Evolutionary conservation across 345 rosid species (phyloP).

Genomic region (Eucalyptus cloeziana): DNA sequence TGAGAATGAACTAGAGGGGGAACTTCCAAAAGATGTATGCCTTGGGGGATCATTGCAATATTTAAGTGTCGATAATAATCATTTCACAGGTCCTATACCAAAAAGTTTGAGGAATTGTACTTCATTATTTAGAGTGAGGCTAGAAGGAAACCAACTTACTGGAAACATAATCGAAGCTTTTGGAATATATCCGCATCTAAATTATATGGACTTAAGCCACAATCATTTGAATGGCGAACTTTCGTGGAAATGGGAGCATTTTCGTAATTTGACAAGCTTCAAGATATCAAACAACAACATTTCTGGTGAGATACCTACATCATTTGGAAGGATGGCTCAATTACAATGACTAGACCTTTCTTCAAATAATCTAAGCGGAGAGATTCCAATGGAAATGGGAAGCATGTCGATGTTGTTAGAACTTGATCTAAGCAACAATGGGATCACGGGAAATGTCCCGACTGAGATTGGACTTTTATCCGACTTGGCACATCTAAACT

Average conservation of each 20-base stretch:
- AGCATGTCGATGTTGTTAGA: not conserved
- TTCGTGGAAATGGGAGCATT: not conserved
- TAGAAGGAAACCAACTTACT: not conserved
- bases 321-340: not conserved
- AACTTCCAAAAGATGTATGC: not conserved
- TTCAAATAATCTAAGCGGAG: fast-evolving
- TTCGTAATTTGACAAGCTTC: not conserved
- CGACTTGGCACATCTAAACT: not conserved
- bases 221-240: not conserved
- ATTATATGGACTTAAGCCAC: not conserved
- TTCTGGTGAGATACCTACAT: not conserved
- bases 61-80: fast-evolving
- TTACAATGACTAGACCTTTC: not conserved
- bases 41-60: not conserved
- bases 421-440: not conserved
- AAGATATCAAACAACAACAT: not conserved
- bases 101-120: not conserved
- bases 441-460: not conserved
- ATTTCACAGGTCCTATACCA: not conserved
- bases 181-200: not conserved
- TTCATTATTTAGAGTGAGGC: not conserved
- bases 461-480: not conserved
- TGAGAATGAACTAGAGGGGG: not conserved
- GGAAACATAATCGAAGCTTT: not conserved
- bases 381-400: not conserved